These are phyloP conservation scores for Pinus taeda DNA, from an alignment of 75 land plant genomes.

Conservation along the genomic window DNA sequence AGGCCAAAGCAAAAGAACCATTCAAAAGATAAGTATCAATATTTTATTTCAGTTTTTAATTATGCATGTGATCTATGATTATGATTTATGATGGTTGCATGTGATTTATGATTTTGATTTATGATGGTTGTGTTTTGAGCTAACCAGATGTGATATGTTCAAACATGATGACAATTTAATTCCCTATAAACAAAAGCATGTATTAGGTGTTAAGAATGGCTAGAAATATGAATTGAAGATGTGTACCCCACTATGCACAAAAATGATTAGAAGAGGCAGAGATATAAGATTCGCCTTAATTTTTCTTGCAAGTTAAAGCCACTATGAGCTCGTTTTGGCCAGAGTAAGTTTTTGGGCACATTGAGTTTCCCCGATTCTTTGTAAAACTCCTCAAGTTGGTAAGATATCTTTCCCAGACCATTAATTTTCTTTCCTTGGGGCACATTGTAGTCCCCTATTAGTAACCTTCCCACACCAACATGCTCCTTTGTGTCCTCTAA, in stretches of 20 bases:
- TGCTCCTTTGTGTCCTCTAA: background rate
- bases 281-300: background rate
- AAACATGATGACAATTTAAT: slow-evolving; percentile 8
- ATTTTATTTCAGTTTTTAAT: too few species aligned
- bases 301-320: slow-evolving; percentile 1
- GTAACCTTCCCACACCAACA: slow-evolving; percentile 13
- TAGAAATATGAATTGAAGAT: too few species aligned
- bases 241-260: too few species aligned
- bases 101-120: too few species aligned
- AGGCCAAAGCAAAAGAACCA: too few species aligned
- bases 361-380: slow-evolving; percentile 4
- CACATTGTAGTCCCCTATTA: slow-evolving; percentile 18
- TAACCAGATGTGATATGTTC: too few species aligned
- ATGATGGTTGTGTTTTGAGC: too few species aligned
- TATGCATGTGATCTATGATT: too few species aligned
- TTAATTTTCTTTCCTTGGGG: slow-evolving; percentile 16
- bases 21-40: too few species aligned
- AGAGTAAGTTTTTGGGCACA: slow-evolving; percentile 1
- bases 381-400: slow-evolving; percentile 8
- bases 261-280: background rate
- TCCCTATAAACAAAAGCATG: background rate
- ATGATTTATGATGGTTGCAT: too few species aligned
- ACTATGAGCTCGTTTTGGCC: background rate
- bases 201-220: too few species aligned
- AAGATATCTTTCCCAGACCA: slow-evolving; percentile 16